These are phyloP conservation scores for Colletotrichum lindemuthianum DNA, from an alignment of 2,329 filamentous ascomycete genomes.

Conservation along the genomic window DNA sequence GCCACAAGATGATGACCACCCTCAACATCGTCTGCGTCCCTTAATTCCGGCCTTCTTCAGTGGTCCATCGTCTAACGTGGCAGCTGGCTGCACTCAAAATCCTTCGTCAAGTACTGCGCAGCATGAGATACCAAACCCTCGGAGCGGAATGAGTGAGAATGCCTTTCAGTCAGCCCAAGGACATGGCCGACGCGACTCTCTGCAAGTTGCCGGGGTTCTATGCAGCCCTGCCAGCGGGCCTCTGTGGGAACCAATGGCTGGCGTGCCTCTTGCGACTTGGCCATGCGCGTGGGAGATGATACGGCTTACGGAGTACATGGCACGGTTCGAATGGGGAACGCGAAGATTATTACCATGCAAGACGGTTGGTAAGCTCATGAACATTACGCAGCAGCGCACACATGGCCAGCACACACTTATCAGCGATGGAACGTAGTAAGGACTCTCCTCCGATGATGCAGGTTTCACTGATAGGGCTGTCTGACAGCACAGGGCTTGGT, in stretches of 20 bases:
- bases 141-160: not conserved
- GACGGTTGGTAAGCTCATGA: slow-evolving; percentile 19
- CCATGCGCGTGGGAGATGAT: not conserved
- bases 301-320: slow-evolving; percentile 11
- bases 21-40: not conserved
- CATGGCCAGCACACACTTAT: not conserved
- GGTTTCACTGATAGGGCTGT: slow-evolving; percentile 29
- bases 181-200: slow-evolving; percentile 7
- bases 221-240: slow-evolving; percentile 28
- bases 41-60: not conserved
- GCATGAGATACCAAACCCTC: too few species aligned
- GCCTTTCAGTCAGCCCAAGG: slow-evolving; percentile 20
- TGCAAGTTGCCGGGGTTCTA: not conserved
- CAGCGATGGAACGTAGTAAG: slow-evolving; percentile 28
- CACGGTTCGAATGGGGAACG: slow-evolving; percentile 5
- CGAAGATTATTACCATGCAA: slow-evolving; percentile 16
- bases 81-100: too few species aligned
- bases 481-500: not conserved
- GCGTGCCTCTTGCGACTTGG: not conserved
- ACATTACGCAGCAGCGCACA: slow-evolving; percentile 3
- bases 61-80: too few species aligned
- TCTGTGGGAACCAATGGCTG: slow-evolving; percentile 7
- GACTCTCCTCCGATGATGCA: slow-evolving; percentile 11
- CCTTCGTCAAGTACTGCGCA: too few species aligned
- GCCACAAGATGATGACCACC: slow-evolving; percentile 1